phyloP scores from a whole-genome alignment of 2,329 filamentous ascomycete species.

The Fusarium kyushuense region DNA sequence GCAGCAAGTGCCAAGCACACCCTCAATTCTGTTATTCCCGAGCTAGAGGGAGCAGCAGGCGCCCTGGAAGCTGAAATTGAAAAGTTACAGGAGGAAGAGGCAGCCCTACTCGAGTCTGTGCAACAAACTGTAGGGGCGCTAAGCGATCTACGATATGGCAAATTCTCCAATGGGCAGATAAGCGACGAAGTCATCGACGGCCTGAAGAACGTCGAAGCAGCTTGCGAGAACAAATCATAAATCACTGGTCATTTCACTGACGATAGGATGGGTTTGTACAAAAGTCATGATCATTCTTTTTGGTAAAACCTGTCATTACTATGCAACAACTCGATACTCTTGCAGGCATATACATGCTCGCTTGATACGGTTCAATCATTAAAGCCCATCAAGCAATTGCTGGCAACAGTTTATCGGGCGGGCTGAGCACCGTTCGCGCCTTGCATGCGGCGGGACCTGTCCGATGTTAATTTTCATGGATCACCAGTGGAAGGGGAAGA shows the following conservation, averaged over 20 bases:
- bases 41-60: constrained; percentile 74
- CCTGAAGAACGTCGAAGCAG: constrained; percentile 66
- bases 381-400: constrained; percentile 6
- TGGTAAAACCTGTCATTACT: constrained; percentile 30
- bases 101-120: constrained; percentile 69
- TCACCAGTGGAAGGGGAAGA: constrained; percentile 36
- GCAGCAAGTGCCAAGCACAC: constrained; percentile 67
- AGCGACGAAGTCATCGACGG: constrained; percentile 75
- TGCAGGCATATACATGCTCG: constrained; percentile 27
- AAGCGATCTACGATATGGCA: constrained; percentile 86
- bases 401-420: constrained; percentile 34
- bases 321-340: constrained; percentile 30
- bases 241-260: constrained; percentile 32
- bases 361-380: constrained; percentile 23
- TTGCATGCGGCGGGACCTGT: constrained; percentile 56
- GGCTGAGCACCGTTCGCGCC: constrained; percentile 31
- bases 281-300: constrained; percentile 27
- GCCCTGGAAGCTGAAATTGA: constrained; percentile 77
- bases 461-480: constrained; percentile 41
- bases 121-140: constrained; percentile 76
- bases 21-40: constrained; percentile 72
- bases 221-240: constrained; percentile 66
- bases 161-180: constrained; percentile 73
- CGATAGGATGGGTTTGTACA: constrained; percentile 28
- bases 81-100: constrained; percentile 73